Conservation (phyloP, 176 grass and related monocot species). For the Raddia distichophylla region DNA sequence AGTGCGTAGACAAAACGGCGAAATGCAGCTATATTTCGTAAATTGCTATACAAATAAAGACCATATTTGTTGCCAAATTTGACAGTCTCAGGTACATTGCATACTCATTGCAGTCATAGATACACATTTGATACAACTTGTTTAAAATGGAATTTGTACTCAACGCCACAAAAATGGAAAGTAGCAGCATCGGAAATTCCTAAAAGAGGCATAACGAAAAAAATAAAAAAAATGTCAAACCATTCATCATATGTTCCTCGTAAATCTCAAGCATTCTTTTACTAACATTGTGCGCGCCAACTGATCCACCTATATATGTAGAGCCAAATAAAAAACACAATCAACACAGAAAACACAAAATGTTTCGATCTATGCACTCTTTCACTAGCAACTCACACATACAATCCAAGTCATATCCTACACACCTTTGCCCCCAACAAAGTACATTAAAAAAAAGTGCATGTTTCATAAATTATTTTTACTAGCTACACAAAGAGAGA, state of each 20-base stretch:
- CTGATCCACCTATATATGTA: too few relatives aligned
- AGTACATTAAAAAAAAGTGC: too few relatives aligned
- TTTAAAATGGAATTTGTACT: neutral
- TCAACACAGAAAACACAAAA: too few relatives aligned
- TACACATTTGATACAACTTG: neutral
- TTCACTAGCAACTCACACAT: neutral
- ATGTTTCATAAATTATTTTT: too few relatives aligned
- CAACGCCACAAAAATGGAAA: neutral
- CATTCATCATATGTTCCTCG: neutral
- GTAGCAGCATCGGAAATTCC: neutral
- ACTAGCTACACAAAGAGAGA: too few relatives aligned
- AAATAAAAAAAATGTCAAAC: neutral
- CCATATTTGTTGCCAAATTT: neutral
- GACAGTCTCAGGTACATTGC: neutral
- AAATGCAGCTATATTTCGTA: conserved; percentile 36
- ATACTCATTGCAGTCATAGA: neutral
- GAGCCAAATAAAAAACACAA: too few relatives aligned
- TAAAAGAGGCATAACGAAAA: neutral
- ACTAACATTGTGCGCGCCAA: neutral
- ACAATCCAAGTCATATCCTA: too few relatives aligned
- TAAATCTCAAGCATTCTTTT: neutral
- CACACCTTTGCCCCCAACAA: too few relatives aligned
- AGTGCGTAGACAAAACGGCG: conserved; percentile 12
- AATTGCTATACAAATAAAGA: conserved; percentile 10
- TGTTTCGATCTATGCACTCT: too few relatives aligned